Percentiles rank a stretch among this genome's conserved stretches.
Evolutionary conservation across 2,329 filamentous ascomycete species (phyloP).

Genomic region (Botrytis deweyae): DNA sequence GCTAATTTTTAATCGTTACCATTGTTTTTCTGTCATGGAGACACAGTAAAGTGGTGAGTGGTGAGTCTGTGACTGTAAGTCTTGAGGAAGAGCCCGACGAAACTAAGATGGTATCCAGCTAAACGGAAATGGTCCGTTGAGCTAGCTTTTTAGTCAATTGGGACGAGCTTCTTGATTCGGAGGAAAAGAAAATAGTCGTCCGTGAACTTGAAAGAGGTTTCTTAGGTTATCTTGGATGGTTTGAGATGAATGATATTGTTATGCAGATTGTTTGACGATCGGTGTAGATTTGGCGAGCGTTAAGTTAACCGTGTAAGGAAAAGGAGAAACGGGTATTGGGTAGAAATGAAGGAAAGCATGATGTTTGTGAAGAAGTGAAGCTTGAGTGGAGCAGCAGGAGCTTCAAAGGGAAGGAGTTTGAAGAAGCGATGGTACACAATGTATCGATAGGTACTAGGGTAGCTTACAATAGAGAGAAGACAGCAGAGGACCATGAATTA

Average conservation of each 20-base stretch:
- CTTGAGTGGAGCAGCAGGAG: neutral
- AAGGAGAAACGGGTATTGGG: neutral
- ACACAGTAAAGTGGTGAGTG: neutral
- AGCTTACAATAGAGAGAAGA: neutral
- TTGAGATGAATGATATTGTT: neutral
- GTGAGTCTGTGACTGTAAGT: neutral
- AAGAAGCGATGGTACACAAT: neutral
- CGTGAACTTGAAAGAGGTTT: neutral
- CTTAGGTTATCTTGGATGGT: neutral
- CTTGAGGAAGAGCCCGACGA: neutral
- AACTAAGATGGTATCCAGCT: neutral
- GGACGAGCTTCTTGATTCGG: neutral
- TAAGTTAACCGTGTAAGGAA: neutral
- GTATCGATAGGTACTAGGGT: neutral
- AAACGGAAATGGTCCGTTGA: neutral
- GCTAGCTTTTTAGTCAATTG: neutral
- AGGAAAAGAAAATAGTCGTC: neutral
- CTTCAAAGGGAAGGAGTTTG: neutral
- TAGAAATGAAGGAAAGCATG: neutral
- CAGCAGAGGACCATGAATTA: neutral
- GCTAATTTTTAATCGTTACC: neutral
- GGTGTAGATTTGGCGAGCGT: neutral
- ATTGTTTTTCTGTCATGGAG: neutral
- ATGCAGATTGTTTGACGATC: constrained; percentile 1
- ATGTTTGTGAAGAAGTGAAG: neutral